Percentiles rank a stretch among this genome's conserved stretches.
These are phyloP conservation scores for Colletotrichum sp. DNA, from an alignment of 2,329 filamentous ascomycete species.

Conservation along the genomic window DNA sequence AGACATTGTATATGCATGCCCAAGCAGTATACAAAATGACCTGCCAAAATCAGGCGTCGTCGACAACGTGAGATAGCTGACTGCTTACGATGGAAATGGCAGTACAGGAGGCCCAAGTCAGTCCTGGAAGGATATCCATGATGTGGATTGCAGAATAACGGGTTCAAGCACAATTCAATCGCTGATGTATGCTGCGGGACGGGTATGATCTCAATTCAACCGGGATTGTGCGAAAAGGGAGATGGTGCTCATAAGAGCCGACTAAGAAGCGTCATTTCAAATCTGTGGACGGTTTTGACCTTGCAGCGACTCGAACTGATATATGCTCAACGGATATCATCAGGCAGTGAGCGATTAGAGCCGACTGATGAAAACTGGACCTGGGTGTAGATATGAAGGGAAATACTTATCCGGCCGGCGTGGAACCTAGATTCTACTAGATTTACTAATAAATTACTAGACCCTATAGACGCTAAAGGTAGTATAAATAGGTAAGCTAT, in stretches of 20 bases:
- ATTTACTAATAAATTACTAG: too few relatives aligned
- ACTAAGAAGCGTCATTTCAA: neutral
- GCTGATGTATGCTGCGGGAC: neutral
- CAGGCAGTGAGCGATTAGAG: neutral
- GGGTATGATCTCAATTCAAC: neutral
- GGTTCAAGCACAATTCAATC: neutral
- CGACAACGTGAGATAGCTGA: neutral
- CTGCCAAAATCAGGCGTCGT: neutral
- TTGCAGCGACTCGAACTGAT: neutral
- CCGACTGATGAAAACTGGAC: neutral
- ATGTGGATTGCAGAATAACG: neutral
- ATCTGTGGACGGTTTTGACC: neutral
- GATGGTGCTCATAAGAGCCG: neutral
- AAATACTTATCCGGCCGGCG: neutral
- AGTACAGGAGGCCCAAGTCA: neutral
- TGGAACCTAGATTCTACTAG: neutral
- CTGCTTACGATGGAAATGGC: neutral
- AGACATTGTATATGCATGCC: conserved; percentile 30
- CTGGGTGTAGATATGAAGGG: neutral
- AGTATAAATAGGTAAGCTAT: too few relatives aligned
- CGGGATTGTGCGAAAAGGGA: neutral
- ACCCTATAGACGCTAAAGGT: too few relatives aligned
- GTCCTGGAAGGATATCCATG: neutral
- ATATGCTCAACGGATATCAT: neutral
- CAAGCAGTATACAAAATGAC: neutral